phyloP scores from a whole-genome alignment of 148 eudicot genomes.

The Vaccinium myrtillus region DNA sequence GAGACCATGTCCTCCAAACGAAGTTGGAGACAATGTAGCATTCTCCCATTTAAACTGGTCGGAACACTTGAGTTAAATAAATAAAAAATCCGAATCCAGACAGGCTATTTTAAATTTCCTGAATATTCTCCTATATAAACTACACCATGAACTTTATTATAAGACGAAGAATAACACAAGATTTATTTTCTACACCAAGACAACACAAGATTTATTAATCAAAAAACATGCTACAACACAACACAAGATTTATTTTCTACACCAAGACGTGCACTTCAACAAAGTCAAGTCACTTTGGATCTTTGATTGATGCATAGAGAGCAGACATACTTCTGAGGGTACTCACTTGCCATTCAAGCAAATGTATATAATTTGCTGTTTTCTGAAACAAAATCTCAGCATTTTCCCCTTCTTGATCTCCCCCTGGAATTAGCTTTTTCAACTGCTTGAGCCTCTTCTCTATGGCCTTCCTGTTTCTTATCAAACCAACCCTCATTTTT shows the following conservation, averaged over 20 bases:
- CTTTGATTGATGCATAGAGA: not conserved
- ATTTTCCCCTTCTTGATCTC: conserved; percentile 10
- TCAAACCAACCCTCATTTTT: conserved; percentile 13
- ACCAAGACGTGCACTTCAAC: no score
- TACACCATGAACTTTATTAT: not conserved
- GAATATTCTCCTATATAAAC: not conserved
- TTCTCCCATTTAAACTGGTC: no score
- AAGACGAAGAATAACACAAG: not conserved
- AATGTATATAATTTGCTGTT: conserved; percentile 21
- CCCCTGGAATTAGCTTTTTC: conserved; percentile 20
- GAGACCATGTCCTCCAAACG: no score
- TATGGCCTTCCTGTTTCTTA: conserved; percentile 17
- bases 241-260: no score
- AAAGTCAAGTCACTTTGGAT: no score
- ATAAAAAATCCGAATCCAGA: no score
- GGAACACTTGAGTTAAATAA: no score
- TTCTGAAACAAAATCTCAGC: conserved; percentile 20
- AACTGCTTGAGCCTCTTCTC: conserved; percentile 21
- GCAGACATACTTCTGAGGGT: conserved; percentile 8
- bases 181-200: no score
- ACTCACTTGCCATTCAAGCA: conserved; percentile 17
- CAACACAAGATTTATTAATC: no score
- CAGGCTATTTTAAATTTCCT: no score
- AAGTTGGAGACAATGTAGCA: no score
- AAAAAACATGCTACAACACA: no score